These are phyloP conservation scores for Zygosaccharomyces pseudobailii DNA, from an alignment of 1,139 yeast genomes.

Conservation along the genomic window DNA sequence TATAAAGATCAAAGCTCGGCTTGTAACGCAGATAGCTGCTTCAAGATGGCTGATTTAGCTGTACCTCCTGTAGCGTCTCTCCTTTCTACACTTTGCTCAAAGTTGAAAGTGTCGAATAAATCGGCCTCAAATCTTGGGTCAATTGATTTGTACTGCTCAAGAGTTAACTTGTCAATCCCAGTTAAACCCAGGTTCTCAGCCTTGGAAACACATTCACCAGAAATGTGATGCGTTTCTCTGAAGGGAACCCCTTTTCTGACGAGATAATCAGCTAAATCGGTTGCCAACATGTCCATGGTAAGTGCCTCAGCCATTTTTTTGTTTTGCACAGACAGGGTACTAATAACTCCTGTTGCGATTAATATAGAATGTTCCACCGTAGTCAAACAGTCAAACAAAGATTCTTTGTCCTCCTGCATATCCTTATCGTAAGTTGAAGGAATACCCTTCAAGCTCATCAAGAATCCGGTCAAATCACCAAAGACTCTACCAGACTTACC, in stretches of 20 bases:
- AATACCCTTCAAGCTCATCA: conserved; percentile 91
- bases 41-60: conserved; percentile 79
- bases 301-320: conserved; percentile 79
- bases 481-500: conserved; percentile 97
- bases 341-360: conserved; percentile 93
- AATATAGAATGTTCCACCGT: conserved; percentile 91
- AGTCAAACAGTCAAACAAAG: conserved; percentile 81
- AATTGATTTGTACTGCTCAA: conserved; percentile 72
- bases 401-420: conserved; percentile 98
- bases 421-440: conserved; percentile 98
- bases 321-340: conserved; percentile 70
- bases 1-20: conserved; percentile 26
- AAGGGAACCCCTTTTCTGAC: conserved; percentile 98
- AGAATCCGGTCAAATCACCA: conserved; percentile 90
- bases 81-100: conserved; percentile 93
- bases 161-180: conserved; percentile 75
- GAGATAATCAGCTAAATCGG: conserved; percentile 94
- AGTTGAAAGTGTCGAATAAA: conserved; percentile 78
- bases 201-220: conserved; percentile 91
- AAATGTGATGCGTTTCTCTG: conserved; percentile 97
- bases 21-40: conserved; percentile 55
- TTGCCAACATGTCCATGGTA: conserved; percentile 98
- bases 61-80: conserved; percentile 97
- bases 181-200: conserved; percentile 75
- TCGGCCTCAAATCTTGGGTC: conserved; percentile 78